Conservation (phyloP, 192 early-diverging fungal species). For the Linnemannia elongata region DNA sequence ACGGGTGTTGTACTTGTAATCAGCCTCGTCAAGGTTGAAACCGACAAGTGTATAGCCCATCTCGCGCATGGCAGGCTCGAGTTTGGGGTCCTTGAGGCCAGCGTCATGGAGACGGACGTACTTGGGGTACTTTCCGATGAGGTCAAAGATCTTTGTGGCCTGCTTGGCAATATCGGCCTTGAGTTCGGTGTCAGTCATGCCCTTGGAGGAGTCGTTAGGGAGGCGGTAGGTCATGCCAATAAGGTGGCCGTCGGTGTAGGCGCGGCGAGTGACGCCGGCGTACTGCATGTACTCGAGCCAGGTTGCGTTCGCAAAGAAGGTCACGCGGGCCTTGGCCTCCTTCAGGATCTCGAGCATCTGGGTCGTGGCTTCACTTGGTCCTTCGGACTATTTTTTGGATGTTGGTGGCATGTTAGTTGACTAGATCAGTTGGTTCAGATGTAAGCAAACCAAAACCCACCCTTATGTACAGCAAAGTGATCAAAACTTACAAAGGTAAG, state of each 20-base stretch:
- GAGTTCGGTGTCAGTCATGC: slow-evolving; percentile 60
- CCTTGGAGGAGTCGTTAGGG: slow-evolving; percentile 60
- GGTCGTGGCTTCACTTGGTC: slow-evolving; percentile 68
- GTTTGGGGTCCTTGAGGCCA: slow-evolving; percentile 54
- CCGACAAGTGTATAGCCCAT: slow-evolving; percentile 63
- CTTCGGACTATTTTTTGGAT: slow-evolving; percentile 55
- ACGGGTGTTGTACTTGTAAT: slow-evolving; percentile 62
- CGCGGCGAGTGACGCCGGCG: slow-evolving; percentile 64
- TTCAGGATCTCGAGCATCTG: slow-evolving; percentile 66
- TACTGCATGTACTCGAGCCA: slow-evolving; percentile 69
- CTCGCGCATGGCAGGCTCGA: slow-evolving; percentile 57
- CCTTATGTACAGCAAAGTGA: slow-evolving; percentile 1
- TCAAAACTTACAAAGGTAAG: slow-evolving; percentile 58
- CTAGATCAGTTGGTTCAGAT: background rate
- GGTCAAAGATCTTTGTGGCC: slow-evolving; percentile 57
- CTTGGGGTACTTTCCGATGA: slow-evolving; percentile 65
- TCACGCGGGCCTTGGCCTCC: slow-evolving; percentile 62
- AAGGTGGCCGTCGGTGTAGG: slow-evolving; percentile 67
- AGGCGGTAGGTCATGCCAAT: slow-evolving; percentile 70
- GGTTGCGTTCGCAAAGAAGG: slow-evolving; percentile 66
- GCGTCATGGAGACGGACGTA: slow-evolving; percentile 65
- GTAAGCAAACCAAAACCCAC: too few relatives aligned
- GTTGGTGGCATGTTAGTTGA: background rate
- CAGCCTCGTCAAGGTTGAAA: slow-evolving; percentile 63
- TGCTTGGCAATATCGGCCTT: slow-evolving; percentile 60